phyloP scores from a whole-genome alignment of 176 grass and related monocot genomes.

The Microstegium vimineum region DNA sequence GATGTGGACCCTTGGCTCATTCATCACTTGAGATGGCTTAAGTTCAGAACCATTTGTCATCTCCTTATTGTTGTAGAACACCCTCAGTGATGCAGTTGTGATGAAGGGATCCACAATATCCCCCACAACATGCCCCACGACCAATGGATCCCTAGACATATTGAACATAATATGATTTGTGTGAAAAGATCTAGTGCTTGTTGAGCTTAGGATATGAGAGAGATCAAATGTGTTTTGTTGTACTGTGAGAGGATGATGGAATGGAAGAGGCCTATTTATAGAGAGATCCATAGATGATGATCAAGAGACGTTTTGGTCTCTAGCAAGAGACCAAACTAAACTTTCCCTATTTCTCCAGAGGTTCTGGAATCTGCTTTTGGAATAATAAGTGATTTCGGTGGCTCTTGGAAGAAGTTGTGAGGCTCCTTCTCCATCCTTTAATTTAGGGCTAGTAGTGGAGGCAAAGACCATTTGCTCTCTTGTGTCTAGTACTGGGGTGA shows the following conservation, averaged over 20 bases:
- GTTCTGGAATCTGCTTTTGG: constrained; percentile 44
- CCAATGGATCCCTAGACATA: constrained; percentile 87
- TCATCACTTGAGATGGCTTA: constrained; percentile 78
- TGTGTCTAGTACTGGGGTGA: constrained; percentile 35
- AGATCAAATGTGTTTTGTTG: constrained; percentile 34
- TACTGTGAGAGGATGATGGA: not conserved
- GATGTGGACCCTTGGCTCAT: constrained; percentile 57
- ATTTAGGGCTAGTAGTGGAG: constrained; percentile 32
- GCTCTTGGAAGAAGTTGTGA: constrained; percentile 28
- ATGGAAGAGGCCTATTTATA: constrained; percentile 44
- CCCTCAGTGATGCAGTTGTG: constrained; percentile 46
- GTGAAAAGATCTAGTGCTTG: not conserved
- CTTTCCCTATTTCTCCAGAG: constrained; percentile 3
- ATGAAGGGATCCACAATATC: constrained; percentile 81
- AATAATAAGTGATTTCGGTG: constrained; percentile 34
- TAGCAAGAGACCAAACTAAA: constrained; percentile 16
- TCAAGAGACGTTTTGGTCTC: not conserved
- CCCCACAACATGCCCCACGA: constrained; percentile 70
- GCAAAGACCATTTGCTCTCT: constrained; percentile 26
- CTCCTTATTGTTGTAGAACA: constrained; percentile 76
- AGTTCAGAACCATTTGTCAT: constrained; percentile 73
- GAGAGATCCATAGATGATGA: constrained; percentile 11
- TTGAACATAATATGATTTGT: constrained; percentile 15
- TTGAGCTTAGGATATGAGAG: constrained; percentile 10
- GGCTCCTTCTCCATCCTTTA: constrained; percentile 35